Conservation (phyloP, 2,329 filamentous ascomycete genomes). For the Alternaria triticimaculans region DNA sequence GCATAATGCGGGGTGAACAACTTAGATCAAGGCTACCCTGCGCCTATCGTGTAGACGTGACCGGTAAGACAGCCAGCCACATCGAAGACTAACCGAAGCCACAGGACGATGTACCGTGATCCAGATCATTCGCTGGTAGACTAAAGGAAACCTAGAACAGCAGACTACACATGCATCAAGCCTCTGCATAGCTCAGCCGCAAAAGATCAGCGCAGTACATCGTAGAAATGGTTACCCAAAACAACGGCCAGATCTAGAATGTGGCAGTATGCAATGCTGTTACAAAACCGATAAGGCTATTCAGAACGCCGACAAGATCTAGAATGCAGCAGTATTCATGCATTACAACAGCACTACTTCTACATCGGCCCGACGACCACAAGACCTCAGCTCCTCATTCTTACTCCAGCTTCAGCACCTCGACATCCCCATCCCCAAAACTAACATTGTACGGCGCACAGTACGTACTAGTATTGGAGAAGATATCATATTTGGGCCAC, state of each 20-base stretch:
- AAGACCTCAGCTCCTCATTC: too few relatives aligned
- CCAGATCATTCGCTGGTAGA: not conserved
- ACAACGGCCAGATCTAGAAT: not conserved
- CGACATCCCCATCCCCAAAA: not conserved
- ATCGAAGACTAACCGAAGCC: not conserved
- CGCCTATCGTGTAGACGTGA: not conserved
- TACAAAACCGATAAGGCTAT: not conserved
- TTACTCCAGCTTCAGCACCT: constrained; percentile 4
- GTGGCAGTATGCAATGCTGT: not conserved
- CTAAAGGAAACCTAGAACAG: not conserved
- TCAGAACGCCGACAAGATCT: not conserved
- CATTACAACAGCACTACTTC: not conserved
- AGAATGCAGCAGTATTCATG: not conserved
- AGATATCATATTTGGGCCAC: constrained; percentile 5
- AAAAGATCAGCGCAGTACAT: not conserved
- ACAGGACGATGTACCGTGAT: not conserved
- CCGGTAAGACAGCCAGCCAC: constrained; percentile 2
- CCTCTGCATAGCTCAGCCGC: not conserved
- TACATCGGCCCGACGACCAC: too few relatives aligned
- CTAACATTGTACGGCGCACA: not conserved
- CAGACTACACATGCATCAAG: not conserved
- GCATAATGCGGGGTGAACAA: not conserved
- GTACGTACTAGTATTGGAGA: constrained; percentile 1
- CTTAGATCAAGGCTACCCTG: not conserved
- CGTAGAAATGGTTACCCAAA: not conserved